A percentile compares a stretch with the other conserved stretches of the same genome.
These are phyloP conservation scores for Cytospora piceicola DNA, from an alignment of 2,329 filamentous ascomycete genomes.

Conservation along the genomic window DNA sequence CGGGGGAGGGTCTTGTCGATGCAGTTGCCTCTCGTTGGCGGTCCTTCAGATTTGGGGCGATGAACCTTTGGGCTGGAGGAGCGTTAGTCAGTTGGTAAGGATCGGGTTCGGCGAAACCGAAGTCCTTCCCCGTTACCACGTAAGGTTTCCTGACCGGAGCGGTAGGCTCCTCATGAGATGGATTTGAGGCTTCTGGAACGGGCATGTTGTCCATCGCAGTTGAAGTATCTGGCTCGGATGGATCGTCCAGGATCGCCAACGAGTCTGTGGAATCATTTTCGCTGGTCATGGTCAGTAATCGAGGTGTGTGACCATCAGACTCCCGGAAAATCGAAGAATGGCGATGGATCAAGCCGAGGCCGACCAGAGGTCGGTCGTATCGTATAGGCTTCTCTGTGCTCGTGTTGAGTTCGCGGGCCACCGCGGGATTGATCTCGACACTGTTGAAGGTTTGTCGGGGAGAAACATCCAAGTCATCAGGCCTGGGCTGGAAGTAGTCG, in stretches of 20 bases:
- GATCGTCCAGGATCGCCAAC: conserved; percentile 21
- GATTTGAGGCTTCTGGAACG: background rate
- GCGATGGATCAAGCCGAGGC: conserved; percentile 37
- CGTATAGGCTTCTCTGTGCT: conserved; percentile 27
- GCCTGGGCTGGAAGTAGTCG: conserved; percentile 36
- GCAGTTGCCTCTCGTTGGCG: conserved; percentile 29
- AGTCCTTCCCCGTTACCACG: conserved; percentile 11
- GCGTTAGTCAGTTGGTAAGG: conserved; percentile 18
- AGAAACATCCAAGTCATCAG: conserved; percentile 19
- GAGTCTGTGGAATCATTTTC: conserved; percentile 33
- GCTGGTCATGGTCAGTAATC: conserved; percentile 37
- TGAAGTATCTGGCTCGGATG: conserved; percentile 12
- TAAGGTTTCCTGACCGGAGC: background rate
- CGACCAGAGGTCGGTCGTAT: conserved; percentile 32
- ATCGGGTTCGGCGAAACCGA: background rate
- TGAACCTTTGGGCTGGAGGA: conserved; percentile 9
- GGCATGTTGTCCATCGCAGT: background rate
- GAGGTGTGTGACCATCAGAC: conserved; percentile 38
- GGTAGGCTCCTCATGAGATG: background rate
- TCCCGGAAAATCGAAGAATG: conserved; percentile 38
- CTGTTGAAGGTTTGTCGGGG: conserved; percentile 23
- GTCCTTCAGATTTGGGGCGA: background rate
- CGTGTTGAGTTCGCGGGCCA: conserved; percentile 29
- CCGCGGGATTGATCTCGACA: conserved; percentile 35
- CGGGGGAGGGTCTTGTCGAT: background rate